phyloP scores from a whole-genome alignment of 345 rosid genomes.

The Populus pruinosa region DNA sequence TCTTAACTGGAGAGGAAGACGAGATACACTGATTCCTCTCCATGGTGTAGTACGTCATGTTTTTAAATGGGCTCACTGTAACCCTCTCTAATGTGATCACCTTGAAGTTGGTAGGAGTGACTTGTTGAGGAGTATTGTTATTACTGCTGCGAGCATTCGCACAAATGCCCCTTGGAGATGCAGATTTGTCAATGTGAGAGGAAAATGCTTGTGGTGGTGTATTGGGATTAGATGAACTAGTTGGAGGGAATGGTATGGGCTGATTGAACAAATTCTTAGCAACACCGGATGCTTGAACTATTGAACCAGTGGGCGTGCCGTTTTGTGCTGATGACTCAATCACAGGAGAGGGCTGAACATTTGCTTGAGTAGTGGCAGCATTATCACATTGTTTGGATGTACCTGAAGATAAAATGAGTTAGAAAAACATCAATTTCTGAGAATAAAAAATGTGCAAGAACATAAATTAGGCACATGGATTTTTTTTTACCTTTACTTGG shows the following conservation, averaged over 20 bases:
- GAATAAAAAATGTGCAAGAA: neutral
- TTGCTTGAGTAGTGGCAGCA: slow-evolving; percentile 9
- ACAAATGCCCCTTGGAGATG: slow-evolving; percentile 34
- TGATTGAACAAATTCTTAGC: slow-evolving; percentile 73
- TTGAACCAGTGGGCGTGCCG: slow-evolving; percentile 13
- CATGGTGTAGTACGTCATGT: slow-evolving; percentile 51
- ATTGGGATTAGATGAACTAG: slow-evolving; percentile 45
- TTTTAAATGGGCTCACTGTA: slow-evolving; percentile 67
- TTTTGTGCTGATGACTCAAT: slow-evolving; percentile 20
- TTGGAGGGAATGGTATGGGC: slow-evolving; percentile 32
- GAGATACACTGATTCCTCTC: slow-evolving; percentile 74
- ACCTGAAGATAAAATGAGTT: neutral
- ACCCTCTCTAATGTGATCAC: slow-evolving; percentile 60
- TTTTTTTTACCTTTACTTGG: slow-evolving; percentile 36
- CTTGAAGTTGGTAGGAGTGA: slow-evolving; percentile 66
- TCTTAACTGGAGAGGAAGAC: slow-evolving; percentile 64
- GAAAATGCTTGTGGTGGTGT: slow-evolving; percentile 61
- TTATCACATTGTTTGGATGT: slow-evolving; percentile 9
- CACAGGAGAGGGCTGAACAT: slow-evolving; percentile 25
- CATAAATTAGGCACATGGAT: neutral
- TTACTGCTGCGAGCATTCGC: slow-evolving; percentile 34
- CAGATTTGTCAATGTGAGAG: slow-evolving; percentile 31
- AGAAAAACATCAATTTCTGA: neutral
- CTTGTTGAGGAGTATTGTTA: slow-evolving; percentile 38
- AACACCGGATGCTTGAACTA: slow-evolving; percentile 41